These are phyloP conservation scores for Elaphomyces granulatus DNA, from an alignment of 495 filamentous ascomycete species.

Conservation along the genomic window DNA sequence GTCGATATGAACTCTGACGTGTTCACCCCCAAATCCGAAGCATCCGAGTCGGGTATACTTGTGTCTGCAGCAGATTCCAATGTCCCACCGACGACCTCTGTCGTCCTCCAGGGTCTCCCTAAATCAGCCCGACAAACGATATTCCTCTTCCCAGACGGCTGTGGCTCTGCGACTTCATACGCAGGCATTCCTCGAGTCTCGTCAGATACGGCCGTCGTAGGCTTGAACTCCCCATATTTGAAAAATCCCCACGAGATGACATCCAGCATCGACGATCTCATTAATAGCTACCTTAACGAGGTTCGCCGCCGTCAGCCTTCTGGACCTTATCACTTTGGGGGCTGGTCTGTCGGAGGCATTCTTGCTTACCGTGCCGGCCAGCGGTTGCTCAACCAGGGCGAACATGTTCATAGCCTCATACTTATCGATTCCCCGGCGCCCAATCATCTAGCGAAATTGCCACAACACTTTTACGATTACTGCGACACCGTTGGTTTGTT, in stretches of 20 bases:
- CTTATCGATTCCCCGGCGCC: constrained; percentile 76
- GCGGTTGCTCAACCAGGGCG: constrained; percentile 49
- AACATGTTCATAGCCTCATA: constrained; percentile 57
- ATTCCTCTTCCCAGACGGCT: constrained; percentile 24
- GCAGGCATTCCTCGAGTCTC: constrained; percentile 42
- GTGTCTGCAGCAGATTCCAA: too few species aligned
- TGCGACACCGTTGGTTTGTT: constrained; percentile 71
- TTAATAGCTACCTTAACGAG: constrained; percentile 44
- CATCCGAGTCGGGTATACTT: too few species aligned
- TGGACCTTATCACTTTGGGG: constrained; percentile 55
- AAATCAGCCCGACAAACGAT: constrained; percentile 14
- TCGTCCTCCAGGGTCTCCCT: constrained; percentile 19
- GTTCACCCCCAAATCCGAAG: too few species aligned
- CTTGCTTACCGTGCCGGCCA: constrained; percentile 76
- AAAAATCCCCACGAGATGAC: constrained; percentile 41
- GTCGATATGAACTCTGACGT: too few species aligned
- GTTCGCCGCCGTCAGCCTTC: constrained; percentile 60
- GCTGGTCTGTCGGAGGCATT: constrained; percentile 80
- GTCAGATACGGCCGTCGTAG: constrained; percentile 41
- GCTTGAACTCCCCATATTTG: constrained; percentile 54
- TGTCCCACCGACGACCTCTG: too few species aligned
- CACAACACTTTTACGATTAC: constrained; percentile 60
- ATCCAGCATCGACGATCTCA: constrained; percentile 41
- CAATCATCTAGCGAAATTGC: constrained; percentile 62
- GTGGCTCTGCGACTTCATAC: constrained; percentile 33